A percentile compares a stretch with the other conserved stretches of the same genome.
Conservation (phyloP, 1,139 yeast species). For the Sugiyamaella grinbergsii region DNA sequence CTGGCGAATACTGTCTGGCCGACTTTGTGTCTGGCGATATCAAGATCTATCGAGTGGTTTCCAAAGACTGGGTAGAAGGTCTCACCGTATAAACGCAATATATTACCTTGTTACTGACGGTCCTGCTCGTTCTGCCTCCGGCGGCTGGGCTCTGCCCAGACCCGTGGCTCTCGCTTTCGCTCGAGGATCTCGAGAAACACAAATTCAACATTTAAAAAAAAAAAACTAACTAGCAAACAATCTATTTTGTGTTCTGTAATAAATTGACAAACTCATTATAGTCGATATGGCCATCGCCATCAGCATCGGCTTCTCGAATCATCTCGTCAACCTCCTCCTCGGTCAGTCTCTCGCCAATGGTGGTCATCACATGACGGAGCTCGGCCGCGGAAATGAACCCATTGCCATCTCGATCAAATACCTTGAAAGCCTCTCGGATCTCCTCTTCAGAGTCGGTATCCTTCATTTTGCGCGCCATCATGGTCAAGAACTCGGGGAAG, state of each 20-base stretch:
- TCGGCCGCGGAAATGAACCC: conserved; percentile 97
- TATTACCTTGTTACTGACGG: too few relatives aligned
- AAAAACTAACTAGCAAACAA: background rate
- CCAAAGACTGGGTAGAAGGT: conserved; percentile 54
- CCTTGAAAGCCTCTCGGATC: conserved; percentile 95
- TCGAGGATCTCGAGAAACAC: background rate
- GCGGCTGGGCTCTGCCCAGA: background rate
- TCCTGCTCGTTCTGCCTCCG: too few relatives aligned
- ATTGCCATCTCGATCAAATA: conserved; percentile 90
- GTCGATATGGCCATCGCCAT: conserved; percentile 94
- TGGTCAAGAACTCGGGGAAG: conserved; percentile 70
- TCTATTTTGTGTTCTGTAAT: conserved; percentile 38
- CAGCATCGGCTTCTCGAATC: conserved; percentile 94
- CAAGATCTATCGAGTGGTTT: conserved; percentile 58
- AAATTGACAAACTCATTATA: conserved; percentile 91
- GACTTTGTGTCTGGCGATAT: conserved; percentile 54
- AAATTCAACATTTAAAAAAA: background rate
- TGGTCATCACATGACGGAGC: conserved; percentile 91
- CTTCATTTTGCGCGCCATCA: conserved; percentile 95
- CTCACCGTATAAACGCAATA: conserved; percentile 4
- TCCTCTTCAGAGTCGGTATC: conserved; percentile 97
- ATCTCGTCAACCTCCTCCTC: conserved; percentile 97
- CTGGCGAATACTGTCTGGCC: conserved; percentile 50
- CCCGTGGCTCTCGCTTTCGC: background rate
- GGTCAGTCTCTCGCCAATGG: conserved; percentile 93